These are phyloP conservation scores for Ustilago cynodontis DNA, from an alignment of 1,284 basidiomycete genomes.

Conservation along the genomic window DNA sequence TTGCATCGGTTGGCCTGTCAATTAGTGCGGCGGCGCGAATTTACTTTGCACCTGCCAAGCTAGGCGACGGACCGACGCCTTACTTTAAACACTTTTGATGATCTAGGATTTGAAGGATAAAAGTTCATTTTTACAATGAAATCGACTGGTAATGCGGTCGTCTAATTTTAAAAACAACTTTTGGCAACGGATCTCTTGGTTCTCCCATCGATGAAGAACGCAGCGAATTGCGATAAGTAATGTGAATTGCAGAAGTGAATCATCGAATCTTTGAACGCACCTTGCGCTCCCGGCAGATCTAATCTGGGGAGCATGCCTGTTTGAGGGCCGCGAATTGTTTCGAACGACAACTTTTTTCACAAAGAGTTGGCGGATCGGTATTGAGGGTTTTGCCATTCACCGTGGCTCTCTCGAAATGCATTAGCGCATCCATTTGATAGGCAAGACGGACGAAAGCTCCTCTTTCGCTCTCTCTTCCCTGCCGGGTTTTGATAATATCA, in stretches of 20 bases:
- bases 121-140: no score
- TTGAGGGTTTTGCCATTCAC: not conserved
- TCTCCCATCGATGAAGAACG: not conserved
- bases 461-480: no score
- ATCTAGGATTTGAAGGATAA: no score
- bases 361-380: not conserved
- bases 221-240: slow-evolving; percentile 1
- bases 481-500: no score
- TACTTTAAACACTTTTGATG: no score
- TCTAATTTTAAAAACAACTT: not conserved
- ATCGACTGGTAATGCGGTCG: not conserved
- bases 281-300: not conserved
- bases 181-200: not conserved
- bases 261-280: slow-evolving; percentile 1
- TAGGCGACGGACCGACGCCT: no score
- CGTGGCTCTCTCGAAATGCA: not conserved
- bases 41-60: no score
- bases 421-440: not conserved
- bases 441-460: no score
- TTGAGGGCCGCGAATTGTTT: slow-evolving; percentile 1
- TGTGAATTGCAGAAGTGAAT: not conserved
- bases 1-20: no score
- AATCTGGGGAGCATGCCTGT: not conserved
- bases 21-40: no score
- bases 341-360: not conserved